A percentile compares a stretch with the other conserved stretches of the same genome.
These are phyloP conservation scores for Cubamyces lactineus DNA, from an alignment of 768 basidiomycete species.

Conservation along the genomic window DNA sequence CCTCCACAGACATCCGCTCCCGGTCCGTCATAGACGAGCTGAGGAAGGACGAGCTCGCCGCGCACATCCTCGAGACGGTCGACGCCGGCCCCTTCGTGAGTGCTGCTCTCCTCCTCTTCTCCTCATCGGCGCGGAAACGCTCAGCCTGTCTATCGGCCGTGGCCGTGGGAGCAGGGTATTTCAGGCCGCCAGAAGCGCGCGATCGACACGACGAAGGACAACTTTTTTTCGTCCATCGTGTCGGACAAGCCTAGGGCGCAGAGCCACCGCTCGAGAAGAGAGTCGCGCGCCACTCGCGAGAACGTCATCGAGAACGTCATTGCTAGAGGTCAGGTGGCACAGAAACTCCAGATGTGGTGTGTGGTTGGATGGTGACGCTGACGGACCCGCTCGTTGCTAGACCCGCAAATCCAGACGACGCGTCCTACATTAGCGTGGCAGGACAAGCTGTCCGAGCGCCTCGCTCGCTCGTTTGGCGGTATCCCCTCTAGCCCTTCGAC, in stretches of 20 bases:
- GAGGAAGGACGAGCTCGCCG: constrained; percentile 71
- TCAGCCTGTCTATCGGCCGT: neutral
- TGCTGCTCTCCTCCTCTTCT: constrained; percentile 9
- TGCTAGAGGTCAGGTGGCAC: neutral
- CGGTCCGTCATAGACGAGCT: constrained; percentile 64
- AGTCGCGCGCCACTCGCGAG: constrained; percentile 75
- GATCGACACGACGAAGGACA: constrained; percentile 69
- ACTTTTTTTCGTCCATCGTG: constrained; percentile 76
- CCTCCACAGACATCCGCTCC: constrained; percentile 69
- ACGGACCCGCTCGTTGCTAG: neutral
- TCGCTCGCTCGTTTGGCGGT: constrained; percentile 34
- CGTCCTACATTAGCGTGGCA: constrained; percentile 75
- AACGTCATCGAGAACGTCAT: constrained; percentile 68
- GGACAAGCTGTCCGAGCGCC: constrained; percentile 63
- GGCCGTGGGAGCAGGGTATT: constrained; percentile 54
- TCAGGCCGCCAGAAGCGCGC: constrained; percentile 55
- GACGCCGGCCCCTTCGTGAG: constrained; percentile 80
- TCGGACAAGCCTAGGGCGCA: constrained; percentile 52
- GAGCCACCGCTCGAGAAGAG: constrained; percentile 58
- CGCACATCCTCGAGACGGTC: constrained; percentile 75
- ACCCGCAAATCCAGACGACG: constrained; percentile 16
- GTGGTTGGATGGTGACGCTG: neutral
- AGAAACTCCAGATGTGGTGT: neutral
- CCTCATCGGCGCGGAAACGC: neutral
- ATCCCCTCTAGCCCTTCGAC: constrained; percentile 30